Evolutionary conservation across 106 monocot species (phyloP).

Genomic region (Acorus gramineus): DNA sequence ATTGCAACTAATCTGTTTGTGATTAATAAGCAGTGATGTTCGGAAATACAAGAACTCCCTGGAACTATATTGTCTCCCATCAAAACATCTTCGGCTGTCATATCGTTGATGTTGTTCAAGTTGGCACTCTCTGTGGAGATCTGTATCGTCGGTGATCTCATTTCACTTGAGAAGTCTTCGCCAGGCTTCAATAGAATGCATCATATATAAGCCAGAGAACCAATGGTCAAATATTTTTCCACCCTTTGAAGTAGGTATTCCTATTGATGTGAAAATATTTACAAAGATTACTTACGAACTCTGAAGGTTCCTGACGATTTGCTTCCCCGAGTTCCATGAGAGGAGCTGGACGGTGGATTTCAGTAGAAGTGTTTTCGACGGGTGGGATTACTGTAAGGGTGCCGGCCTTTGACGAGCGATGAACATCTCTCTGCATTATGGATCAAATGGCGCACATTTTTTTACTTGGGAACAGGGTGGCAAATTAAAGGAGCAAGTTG

Average conservation of each 20-base stretch:
- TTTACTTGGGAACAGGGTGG: no score
- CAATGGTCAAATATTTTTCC: no score
- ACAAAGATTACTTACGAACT: conserved; percentile 18
- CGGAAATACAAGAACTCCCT: conserved; percentile 41
- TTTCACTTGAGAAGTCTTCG: conserved; percentile 21
- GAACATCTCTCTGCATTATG: conserved; percentile 23
- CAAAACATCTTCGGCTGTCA: conserved; percentile 13
- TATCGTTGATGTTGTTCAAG: conserved; percentile 20
- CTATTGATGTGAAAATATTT: not conserved
- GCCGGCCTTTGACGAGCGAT: conserved; percentile 24
- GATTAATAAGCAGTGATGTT: not conserved
- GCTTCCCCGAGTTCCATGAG: conserved; percentile 35
- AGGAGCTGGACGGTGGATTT: conserved; percentile 43
- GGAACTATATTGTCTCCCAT: conserved; percentile 19
- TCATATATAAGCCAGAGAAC: no score
- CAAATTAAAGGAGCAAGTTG: no score
- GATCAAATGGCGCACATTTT: no score
- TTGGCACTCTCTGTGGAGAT: conserved; percentile 30
- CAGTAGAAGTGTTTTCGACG: conserved; percentile 22
- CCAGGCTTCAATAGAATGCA: conserved; percentile 14
- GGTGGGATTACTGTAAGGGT: conserved; percentile 56
- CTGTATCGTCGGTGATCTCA: conserved; percentile 19
- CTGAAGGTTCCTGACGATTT: conserved; percentile 7
- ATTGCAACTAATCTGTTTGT: no score
- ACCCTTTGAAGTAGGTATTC: no score